Evolutionary conservation across 805 yeast species (phyloP).

Genomic region (Pichia phayaonensis): DNA sequence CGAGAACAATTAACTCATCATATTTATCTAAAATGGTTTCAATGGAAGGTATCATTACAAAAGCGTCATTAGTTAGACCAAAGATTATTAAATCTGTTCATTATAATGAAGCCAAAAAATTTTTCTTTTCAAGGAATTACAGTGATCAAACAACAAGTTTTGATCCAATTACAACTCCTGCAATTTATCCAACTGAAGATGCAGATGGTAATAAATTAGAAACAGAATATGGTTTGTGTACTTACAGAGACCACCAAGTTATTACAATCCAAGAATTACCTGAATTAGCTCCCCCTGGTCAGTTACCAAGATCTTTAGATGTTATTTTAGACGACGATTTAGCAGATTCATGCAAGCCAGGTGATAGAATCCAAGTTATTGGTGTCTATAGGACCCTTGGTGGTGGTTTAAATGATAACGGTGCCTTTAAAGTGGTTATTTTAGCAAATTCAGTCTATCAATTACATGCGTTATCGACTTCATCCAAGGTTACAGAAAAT

Average conservation of each 20-base stretch:
- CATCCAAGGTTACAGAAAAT: constrained; percentile 54
- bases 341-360: constrained; percentile 89
- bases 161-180: constrained; percentile 74
- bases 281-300: constrained; percentile 96
- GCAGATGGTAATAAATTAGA: constrained; percentile 80
- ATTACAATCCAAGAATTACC: constrained; percentile 96
- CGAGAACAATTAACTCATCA: constrained; percentile 74
- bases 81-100: constrained; percentile 88
- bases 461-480: constrained; percentile 75
- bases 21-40: constrained; percentile 77
- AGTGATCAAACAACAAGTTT: constrained; percentile 88
- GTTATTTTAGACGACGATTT: constrained; percentile 91
- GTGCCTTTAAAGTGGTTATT: constrained; percentile 75
- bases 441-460: constrained; percentile 87
- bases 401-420: constrained; percentile 50
- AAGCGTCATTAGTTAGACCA: constrained; percentile 90
- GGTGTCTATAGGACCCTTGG: constrained; percentile 93
- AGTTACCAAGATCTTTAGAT: constrained; percentile 87
- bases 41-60: constrained; percentile 90
- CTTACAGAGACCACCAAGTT: constrained; percentile 90
- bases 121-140: constrained; percentile 86
- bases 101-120: constrained; percentile 75
- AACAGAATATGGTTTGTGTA: constrained; percentile 89
- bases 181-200: constrained; percentile 89
- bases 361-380: constrained; percentile 89